Conservation (phyloP, 2,329 filamentous ascomycete species). For the Alternaria gansuensis region DNA sequence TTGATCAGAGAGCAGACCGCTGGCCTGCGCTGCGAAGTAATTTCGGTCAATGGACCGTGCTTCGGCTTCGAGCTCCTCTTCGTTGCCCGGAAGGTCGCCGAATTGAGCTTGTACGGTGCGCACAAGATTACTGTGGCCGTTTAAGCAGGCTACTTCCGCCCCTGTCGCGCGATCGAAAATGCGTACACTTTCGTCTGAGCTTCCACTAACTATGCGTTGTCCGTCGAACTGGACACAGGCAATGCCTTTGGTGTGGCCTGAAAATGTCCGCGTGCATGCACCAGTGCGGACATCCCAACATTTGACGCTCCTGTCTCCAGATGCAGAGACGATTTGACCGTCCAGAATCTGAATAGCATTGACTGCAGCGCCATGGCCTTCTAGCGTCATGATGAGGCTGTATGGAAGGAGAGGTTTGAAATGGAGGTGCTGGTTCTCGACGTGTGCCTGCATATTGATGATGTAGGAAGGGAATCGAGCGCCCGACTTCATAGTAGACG, state of each 20-base stretch:
- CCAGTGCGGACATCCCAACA: constrained; percentile 91
- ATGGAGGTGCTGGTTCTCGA: constrained; percentile 50
- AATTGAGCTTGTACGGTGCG: constrained; percentile 96
- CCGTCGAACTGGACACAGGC: constrained; percentile 98
- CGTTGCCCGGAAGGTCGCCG: constrained; percentile 83
- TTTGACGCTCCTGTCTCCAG: constrained; percentile 91
- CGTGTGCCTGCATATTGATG: constrained; percentile 58
- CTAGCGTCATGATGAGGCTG: constrained; percentile 78
- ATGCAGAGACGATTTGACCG: constrained; percentile 90
- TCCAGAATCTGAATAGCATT: constrained; percentile 93
- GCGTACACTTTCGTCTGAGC: constrained; percentile 93
- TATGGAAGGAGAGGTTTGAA: constrained; percentile 72
- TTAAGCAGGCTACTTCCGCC: constrained; percentile 86
- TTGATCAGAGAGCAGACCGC: constrained; percentile 53
- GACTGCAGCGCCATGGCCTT: constrained; percentile 89
- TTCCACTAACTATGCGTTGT: constrained; percentile 90
- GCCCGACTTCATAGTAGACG: constrained; percentile 53
- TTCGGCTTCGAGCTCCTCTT: constrained; percentile 75
- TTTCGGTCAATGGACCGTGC: constrained; percentile 76
- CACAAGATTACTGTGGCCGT: constrained; percentile 83
- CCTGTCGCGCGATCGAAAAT: constrained; percentile 90
- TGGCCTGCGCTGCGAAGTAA: constrained; percentile 69
- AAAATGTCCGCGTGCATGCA: constrained; percentile 76
- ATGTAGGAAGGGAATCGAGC: constrained; percentile 64
- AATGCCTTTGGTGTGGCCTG: constrained; percentile 93